These are phyloP conservation scores for Scutellaria baicalensis DNA, from an alignment of 257 asterid species.

Conservation along the genomic window DNA sequence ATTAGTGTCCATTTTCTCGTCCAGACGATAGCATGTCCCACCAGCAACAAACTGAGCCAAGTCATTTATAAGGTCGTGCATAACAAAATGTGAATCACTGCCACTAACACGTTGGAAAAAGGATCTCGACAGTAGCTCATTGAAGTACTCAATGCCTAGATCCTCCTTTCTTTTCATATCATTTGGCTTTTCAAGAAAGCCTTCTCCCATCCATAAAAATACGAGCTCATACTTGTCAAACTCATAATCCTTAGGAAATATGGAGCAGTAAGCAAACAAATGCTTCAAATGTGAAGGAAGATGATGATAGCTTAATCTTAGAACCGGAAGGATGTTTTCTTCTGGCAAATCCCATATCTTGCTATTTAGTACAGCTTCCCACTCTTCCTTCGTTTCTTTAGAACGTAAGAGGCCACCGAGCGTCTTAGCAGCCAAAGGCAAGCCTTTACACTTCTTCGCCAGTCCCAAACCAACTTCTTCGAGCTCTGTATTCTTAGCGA, in stretches of 20 bases:
- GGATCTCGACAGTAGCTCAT: conserved; percentile 44
- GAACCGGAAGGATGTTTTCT: conserved; percentile 37
- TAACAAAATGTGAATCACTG: conserved; percentile 30
- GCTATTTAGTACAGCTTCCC: conserved; percentile 46
- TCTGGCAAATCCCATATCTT: conserved; percentile 50
- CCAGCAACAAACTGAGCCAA: conserved; percentile 53
- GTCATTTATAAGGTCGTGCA: conserved; percentile 60
- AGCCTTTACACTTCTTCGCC: conserved; percentile 55
- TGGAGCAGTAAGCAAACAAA: conserved; percentile 53
- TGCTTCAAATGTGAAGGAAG: conserved; percentile 60
- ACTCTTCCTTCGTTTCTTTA: conserved; percentile 36
- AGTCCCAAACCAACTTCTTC: conserved; percentile 36
- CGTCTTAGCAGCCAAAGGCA: conserved; percentile 66
- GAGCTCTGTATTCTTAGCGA: conserved; percentile 21
- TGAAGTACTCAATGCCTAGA: conserved; percentile 40
- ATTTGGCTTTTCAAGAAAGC: conserved; percentile 36
- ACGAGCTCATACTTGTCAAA: conserved; percentile 49
- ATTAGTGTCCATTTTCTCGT: conserved; percentile 41
- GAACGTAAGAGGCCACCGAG: conserved; percentile 56
- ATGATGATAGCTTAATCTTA: conserved; percentile 53
- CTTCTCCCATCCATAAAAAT: conserved; percentile 56
- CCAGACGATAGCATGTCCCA: conserved; percentile 41
- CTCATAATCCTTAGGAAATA: conserved; percentile 62
- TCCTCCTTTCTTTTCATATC: conserved; percentile 31
- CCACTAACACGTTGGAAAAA: conserved; percentile 39